phyloP scores from a whole-genome alignment of 257 asterid genomes.

The Penstemon barbatus region DNA sequence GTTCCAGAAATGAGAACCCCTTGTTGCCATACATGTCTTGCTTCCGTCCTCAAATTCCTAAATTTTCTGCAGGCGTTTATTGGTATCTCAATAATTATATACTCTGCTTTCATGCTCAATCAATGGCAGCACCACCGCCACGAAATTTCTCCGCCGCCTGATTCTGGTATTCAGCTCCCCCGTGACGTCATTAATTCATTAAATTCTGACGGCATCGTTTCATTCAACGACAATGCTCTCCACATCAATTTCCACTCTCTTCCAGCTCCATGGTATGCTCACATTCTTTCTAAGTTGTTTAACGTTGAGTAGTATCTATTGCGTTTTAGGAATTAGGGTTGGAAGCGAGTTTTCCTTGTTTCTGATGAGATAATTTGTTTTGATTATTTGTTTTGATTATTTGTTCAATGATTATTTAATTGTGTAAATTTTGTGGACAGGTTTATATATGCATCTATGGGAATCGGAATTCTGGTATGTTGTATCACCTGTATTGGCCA shows the following conservation, averaged over 20 bases:
- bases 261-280: conserved; percentile 66
- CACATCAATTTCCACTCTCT: conserved; percentile 40
- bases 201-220: conserved; percentile 27
- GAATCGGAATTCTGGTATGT: conserved; percentile 60
- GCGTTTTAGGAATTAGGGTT: conserved; percentile 8
- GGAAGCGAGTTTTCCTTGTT: background rate
- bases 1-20: conserved; percentile 53
- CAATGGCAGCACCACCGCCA: conserved; percentile 52
- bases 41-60: conserved; percentile 68
- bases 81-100: conserved; percentile 63
- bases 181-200: conserved; percentile 22
- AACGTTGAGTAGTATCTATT: background rate
- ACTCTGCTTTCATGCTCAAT: conserved; percentile 61
- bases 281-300: conserved; percentile 5
- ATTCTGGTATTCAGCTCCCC: conserved; percentile 22
- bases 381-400: too few species aligned
- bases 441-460: conserved; percentile 81
- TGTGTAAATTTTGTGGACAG: conserved; percentile 41
- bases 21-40: conserved; percentile 59
- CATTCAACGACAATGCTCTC: conserved; percentile 26
- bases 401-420: background rate
- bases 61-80: conserved; percentile 67
- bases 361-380: conserved; percentile 16
- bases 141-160: conserved; percentile 33
- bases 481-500: conserved; percentile 64